Evolutionary conservation across 202 grass and related monocot species (phyloP).

Genomic region (Carex arenaria): DNA sequence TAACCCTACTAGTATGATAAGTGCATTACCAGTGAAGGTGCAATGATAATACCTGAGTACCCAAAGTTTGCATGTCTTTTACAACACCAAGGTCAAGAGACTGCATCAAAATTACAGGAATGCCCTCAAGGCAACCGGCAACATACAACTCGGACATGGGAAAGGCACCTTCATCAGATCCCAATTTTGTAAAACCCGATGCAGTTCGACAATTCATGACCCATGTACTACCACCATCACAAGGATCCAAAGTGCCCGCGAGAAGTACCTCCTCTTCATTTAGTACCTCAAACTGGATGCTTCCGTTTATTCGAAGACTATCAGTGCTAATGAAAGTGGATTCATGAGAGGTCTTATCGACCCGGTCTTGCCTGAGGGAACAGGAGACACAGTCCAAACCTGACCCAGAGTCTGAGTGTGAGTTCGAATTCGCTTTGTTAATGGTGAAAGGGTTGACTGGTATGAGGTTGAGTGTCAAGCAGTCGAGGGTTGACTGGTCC

Average conservation of each 20-base stretch:
- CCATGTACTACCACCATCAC: constrained; percentile 40
- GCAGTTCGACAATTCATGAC: constrained; percentile 48
- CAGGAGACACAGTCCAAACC: constrained; percentile 26
- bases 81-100: constrained; percentile 31
- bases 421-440: constrained; percentile 34
- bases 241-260: constrained; percentile 46
- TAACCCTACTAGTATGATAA: neutral
- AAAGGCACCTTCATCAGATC: constrained; percentile 10
- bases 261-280: constrained; percentile 40
- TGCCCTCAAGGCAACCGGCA: constrained; percentile 34
- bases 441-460: constrained; percentile 49
- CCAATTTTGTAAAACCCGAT: constrained; percentile 29
- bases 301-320: constrained; percentile 41
- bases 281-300: constrained; percentile 64
- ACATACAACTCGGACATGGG: constrained; percentile 49
- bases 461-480: constrained; percentile 46
- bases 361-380: constrained; percentile 40
- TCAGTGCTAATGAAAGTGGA: constrained; percentile 62
- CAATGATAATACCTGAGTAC: constrained; percentile 10
- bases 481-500: constrained; percentile 38
- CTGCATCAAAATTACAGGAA: constrained; percentile 46
- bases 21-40: neutral
- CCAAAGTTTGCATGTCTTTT: neutral
- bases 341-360: constrained; percentile 33
- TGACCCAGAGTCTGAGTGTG: neutral